phyloP scores from a whole-genome alignment of 306 rosid species.

The Trifolium repens region DNA sequence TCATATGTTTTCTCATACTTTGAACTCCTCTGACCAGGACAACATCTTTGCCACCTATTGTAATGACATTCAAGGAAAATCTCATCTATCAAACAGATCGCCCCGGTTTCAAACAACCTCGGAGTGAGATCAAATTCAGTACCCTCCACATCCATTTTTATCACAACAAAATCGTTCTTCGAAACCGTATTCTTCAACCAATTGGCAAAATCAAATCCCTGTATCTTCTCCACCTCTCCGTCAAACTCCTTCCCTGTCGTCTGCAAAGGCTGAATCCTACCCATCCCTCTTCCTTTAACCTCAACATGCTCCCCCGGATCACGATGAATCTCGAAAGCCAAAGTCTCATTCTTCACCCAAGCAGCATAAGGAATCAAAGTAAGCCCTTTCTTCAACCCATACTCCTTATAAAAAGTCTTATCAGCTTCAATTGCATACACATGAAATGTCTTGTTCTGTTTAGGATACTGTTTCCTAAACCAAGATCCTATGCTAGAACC shows the following conservation, averaged over 20 bases:
- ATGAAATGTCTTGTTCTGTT: constrained; percentile 90
- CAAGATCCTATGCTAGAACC: constrained; percentile 97
- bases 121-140: constrained; percentile 91
- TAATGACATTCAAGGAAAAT: constrained; percentile 95
- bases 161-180: constrained; percentile 88
- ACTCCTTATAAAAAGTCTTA: constrained; percentile 76
- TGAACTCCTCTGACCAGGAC: constrained; percentile 88
- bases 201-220: constrained; percentile 79
- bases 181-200: constrained; percentile 81
- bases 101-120: constrained; percentile 80
- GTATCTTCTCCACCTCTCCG: constrained; percentile 80
- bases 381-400: constrained; percentile 71
- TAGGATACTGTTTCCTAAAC: constrained; percentile 97
- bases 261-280: constrained; percentile 78
- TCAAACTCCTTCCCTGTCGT: constrained; percentile 44
- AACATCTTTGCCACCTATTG: constrained; percentile 96
- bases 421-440: constrained; percentile 95
- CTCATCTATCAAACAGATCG: constrained; percentile 92
- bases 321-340: constrained; percentile 75
- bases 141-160: constrained; percentile 99
- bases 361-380: constrained; percentile 88
- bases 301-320: constrained; percentile 75
- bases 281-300: constrained; percentile 90
- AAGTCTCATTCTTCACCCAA: constrained; percentile 91
- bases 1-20: constrained; percentile 84